phyloP scores from a whole-genome alignment of 2,329 filamentous ascomycete species.

The Epicoccum nigrum region DNA sequence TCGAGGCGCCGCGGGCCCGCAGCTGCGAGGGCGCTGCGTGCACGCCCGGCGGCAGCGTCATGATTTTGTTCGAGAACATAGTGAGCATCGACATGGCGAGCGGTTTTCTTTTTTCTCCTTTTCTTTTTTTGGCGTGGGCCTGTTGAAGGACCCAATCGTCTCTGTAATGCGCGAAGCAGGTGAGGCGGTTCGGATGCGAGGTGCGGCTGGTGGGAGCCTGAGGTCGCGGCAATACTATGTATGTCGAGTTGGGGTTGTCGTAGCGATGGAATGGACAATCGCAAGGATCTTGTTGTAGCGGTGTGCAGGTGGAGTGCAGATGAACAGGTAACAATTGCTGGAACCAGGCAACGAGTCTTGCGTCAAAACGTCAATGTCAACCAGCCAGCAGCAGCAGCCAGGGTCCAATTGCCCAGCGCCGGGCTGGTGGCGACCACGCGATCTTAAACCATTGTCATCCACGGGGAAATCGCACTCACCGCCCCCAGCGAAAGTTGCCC shows the following conservation, averaged over 20 bases:
- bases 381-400: not conserved
- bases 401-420: not conserved
- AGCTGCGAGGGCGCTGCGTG: slow-evolving; percentile 16
- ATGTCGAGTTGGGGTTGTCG: too few relatives aligned
- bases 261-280: too few relatives aligned
- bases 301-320: too few relatives aligned
- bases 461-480: slow-evolving; percentile 25
- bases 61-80: slow-evolving; percentile 33
- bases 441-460: slow-evolving; percentile 31
- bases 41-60: slow-evolving; percentile 33
- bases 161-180: not conserved
- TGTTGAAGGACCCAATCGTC: slow-evolving; percentile 18
- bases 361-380: too few relatives aligned
- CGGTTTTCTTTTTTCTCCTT: too few relatives aligned
- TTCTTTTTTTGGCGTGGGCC: slow-evolving; percentile 22
- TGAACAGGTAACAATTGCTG: too few relatives aligned
- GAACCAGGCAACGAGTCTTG: too few relatives aligned
- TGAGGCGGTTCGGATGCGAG: not conserved
- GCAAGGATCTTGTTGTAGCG: too few relatives aligned
- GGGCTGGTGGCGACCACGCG: slow-evolving; percentile 32
- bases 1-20: slow-evolving; percentile 24
- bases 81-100: slow-evolving; percentile 31
- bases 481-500: slow-evolving; percentile 4
- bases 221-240: too few relatives aligned
- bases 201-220: not conserved